Evolutionary conservation across 164 flowering plant species (phyloP).

Genomic region (Aristolochia contorta): DNA sequence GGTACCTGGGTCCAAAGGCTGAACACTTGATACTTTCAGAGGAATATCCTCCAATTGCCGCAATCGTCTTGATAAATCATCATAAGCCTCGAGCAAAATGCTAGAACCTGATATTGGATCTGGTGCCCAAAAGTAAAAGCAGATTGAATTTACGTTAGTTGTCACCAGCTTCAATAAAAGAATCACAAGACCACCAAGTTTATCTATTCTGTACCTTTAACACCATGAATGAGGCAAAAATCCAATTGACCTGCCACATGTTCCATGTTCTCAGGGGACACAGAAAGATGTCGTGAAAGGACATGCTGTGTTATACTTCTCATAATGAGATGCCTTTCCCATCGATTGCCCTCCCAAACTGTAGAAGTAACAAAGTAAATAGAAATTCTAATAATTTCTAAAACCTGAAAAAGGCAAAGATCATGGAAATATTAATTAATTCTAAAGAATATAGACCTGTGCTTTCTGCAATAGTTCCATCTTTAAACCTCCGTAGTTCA

Average conservation of each 20-base stretch:
- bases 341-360: conserved; percentile 79
- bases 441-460: conserved; percentile 31
- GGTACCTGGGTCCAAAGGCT: conserved; percentile 80
- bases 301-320: conserved; percentile 59
- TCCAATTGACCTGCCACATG: conserved; percentile 76
- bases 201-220: conserved; percentile 29
- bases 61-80: conserved; percentile 57
- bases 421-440: not conserved
- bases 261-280: conserved; percentile 40
- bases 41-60: conserved; percentile 67
- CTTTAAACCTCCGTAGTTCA: conserved; percentile 72
- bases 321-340: conserved; percentile 71
- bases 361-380: conserved; percentile 4
- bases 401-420: conserved; percentile 4
- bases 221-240: conserved; percentile 57
- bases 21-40: conserved; percentile 73
- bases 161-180: not conserved
- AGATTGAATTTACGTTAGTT: not conserved
- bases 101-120: conserved; percentile 65
- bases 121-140: conserved; percentile 17
- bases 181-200: not conserved
- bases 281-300: conserved; percentile 57
- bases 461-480: conserved; percentile 87
- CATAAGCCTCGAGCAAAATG: conserved; percentile 53
- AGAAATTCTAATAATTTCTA: not conserved